Evolutionary conservation across 805 yeast genomes (phyloP).

Genomic region (Candida silvatica): DNA sequence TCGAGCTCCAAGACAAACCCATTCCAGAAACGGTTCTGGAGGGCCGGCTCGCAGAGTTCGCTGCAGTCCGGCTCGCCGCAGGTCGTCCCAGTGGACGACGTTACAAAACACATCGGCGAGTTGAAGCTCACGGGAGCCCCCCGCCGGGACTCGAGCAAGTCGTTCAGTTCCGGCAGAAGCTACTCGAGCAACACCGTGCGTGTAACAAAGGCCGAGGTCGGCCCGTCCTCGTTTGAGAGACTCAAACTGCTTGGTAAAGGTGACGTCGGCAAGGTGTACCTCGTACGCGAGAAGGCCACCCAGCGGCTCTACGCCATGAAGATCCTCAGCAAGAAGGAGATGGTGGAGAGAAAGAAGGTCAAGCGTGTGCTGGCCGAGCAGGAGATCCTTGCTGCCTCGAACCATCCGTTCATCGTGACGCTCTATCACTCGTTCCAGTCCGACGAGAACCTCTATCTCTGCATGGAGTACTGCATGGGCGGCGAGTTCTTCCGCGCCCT

Average conservation of each 20-base stretch:
- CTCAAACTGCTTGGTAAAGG: constrained; percentile 91
- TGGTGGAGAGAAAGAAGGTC: constrained; percentile 91
- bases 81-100: constrained; percentile 9
- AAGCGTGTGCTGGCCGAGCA: constrained; percentile 95
- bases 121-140: constrained; percentile 16
- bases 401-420: constrained; percentile 96
- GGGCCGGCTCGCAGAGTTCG: constrained; percentile 7
- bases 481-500: constrained; percentile 96
- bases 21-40: constrained; percentile 3
- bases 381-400: constrained; percentile 88
- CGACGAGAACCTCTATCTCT: constrained; percentile 79
- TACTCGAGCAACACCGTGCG: constrained; percentile 72
- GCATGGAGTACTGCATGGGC: constrained; percentile 99
- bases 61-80: constrained; percentile 3
- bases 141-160: constrained; percentile 37
- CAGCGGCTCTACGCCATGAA: constrained; percentile 86
- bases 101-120: constrained; percentile 30
- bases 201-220: constrained; percentile 69
- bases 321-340: constrained; percentile 80
- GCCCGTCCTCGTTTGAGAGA: constrained; percentile 82
- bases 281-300: constrained; percentile 75
- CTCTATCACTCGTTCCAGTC: constrained; percentile 95
- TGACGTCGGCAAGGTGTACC: constrained; percentile 93
- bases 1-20: constrained; percentile 1
- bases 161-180: constrained; percentile 34